Percentiles rank a stretch among this genome's conserved stretches.
Evolutionary conservation across 1,284 basidiomycete species (phyloP).

Genomic region (Trichosporon sp.): DNA sequence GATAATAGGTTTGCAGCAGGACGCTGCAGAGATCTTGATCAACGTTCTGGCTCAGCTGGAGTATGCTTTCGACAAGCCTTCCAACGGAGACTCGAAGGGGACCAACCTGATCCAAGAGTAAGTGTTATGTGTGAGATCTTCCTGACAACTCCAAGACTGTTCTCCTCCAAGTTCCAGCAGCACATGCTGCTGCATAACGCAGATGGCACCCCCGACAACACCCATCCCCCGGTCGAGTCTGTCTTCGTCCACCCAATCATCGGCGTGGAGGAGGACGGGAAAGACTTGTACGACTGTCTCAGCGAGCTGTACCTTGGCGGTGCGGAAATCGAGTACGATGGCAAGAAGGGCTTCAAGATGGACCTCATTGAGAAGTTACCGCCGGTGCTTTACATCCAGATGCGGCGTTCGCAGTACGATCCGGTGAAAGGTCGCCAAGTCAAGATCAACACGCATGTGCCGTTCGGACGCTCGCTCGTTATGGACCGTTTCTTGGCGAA

Average conservation of each 20-base stretch:
- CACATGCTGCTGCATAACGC: slow-evolving; percentile 56
- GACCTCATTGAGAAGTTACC: slow-evolving; percentile 81
- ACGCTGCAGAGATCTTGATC: slow-evolving; percentile 97
- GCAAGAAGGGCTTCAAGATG: slow-evolving; percentile 78
- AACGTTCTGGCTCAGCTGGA: slow-evolving; percentile 99
- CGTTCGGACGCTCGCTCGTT: slow-evolving; percentile 76
- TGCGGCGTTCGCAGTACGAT: slow-evolving; percentile 97
- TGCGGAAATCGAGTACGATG: slow-evolving; percentile 82
- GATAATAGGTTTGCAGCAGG: slow-evolving; percentile 67
- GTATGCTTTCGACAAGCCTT: slow-evolving; percentile 65
- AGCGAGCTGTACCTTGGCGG: slow-evolving; percentile 75
- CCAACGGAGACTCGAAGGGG: slow-evolving; percentile 48
- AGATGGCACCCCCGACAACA: slow-evolving; percentile 48
- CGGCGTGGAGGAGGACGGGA: slow-evolving; percentile 74
- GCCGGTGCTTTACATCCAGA: slow-evolving; percentile 86
- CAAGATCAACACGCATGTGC: slow-evolving; percentile 93
- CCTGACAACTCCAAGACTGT: slow-evolving; percentile 57
- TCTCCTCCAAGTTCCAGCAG: slow-evolving; percentile 80
- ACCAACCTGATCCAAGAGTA: slow-evolving; percentile 73
- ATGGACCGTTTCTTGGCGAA: slow-evolving; percentile 88
- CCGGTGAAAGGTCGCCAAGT: slow-evolving; percentile 60
- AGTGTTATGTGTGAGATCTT: slow-evolving; percentile 14
- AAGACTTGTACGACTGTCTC: slow-evolving; percentile 87
- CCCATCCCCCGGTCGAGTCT: slow-evolving; percentile 65
- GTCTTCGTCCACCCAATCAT: slow-evolving; percentile 90